Base-by-base conservation (phyloP, 352 stramenopile genomes). In the Phytophthora pseudosyringae region DNA sequence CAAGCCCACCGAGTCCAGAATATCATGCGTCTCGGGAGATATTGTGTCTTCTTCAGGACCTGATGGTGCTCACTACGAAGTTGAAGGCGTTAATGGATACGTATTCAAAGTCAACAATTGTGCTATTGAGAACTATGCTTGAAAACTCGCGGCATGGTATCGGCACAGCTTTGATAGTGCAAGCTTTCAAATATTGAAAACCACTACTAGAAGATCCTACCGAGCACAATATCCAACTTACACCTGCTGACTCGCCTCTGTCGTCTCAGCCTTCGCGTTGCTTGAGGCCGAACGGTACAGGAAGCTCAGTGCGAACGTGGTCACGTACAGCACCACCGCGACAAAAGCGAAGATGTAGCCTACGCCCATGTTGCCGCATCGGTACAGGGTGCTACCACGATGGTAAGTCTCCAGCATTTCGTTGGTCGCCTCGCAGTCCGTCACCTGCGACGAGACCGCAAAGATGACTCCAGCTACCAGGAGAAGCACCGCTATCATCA, bases 331-430 rank as follows among this genome's bases (percentile, higher is more conserved):
- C 8, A 45, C 59, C 16, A 69, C 43, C 15, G 60, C 28, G 12
- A 78, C 31, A 45, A 73, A 75, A 1, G 57, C 65, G 52, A 75
- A 52, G 9, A 73, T 40, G 35, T 73, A 65, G 26, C 60, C 66
- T 11, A 45, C 41, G 32, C 43, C 71, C 60, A 75, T 72, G 47
- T 71, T 69, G 58, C 57, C 61, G 43, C 70, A 75, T 39, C 70
- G 70, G 50, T 75, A 72, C n/a, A 75, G 59, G 16, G 31, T 56
- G 12, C 21, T 71, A 9, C 54, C 36, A 18, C 16, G 36, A 41
- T 41, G 36, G 29, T 59, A 41, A 13, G 36, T 41, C 36, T 41
- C 12, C 36, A 41, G 36, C 13, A 41, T 18, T 11, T 41, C 36
- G 36, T 41, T 41, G 11, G 36, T 16, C 12, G 36, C 36, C 1